phyloP scores from a whole-genome alignment of 148 eudicot genomes.

The Oxyria digyna region DNA sequence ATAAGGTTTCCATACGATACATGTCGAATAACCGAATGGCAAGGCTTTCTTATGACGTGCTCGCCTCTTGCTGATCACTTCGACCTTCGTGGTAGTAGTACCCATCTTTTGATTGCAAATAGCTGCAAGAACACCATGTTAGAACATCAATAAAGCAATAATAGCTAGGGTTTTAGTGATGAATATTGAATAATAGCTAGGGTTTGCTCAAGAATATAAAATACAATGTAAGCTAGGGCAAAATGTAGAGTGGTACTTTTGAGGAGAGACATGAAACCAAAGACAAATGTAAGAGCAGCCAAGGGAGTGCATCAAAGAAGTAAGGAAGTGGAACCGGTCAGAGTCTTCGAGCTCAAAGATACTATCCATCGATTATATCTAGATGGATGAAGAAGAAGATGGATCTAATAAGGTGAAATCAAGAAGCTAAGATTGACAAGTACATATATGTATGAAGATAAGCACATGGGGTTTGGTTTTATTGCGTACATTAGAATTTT shows the following conservation, averaged over 20 bases:
- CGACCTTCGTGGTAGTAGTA: conserved; percentile 36
- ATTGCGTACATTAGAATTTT: too few species aligned
- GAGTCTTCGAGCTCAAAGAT: background rate
- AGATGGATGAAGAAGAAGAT: too few species aligned
- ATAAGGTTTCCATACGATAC: conserved; percentile 19
- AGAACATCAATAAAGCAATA: background rate
- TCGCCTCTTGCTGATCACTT: conserved; percentile 6
- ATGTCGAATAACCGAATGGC: conserved; percentile 30
- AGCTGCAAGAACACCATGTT: conserved; percentile 20
- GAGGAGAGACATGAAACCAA: conserved; percentile 41
- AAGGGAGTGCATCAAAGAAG: conserved; percentile 16
- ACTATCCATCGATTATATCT: background rate
- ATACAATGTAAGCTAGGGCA: too few species aligned
- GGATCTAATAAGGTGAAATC: too few species aligned
- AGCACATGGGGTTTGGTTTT: too few species aligned
- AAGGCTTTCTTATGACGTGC: conserved; percentile 13
- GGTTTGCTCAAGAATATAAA: too few species aligned
- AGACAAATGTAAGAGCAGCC: conserved; percentile 62
- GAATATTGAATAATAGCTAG: too few species aligned
- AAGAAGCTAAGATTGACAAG: too few species aligned
- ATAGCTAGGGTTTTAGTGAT: too few species aligned
- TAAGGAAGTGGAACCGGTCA: background rate
- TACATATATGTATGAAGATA: too few species aligned
- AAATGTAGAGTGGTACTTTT: conserved; percentile 9
- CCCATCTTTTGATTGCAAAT: conserved; percentile 27